Conservation (phyloP, 352 stramenopile species). For the Peronospora farinosa region DNA sequence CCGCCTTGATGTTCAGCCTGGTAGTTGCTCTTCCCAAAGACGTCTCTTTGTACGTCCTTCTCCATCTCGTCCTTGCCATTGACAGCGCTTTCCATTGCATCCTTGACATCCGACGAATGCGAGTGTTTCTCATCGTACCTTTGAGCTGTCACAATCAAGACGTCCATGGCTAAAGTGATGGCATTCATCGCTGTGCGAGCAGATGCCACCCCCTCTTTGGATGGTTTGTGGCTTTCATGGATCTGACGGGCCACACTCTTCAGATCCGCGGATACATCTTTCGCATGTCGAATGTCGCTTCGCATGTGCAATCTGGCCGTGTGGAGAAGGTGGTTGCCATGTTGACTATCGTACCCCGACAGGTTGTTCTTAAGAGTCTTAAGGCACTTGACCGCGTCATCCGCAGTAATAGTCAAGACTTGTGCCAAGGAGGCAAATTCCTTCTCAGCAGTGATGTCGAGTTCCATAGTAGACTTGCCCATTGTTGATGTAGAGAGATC, state of each 20-base stretch:
- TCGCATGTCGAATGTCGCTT: constrained; percentile 20
- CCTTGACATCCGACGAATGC: constrained; percentile 10
- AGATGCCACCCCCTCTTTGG: constrained; percentile 10
- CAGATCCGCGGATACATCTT: constrained; percentile 18
- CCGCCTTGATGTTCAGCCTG: background rate
- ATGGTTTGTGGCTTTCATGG: constrained; percentile 9
- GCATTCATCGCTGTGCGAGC: constrained; percentile 18
- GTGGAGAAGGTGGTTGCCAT: constrained; percentile 12
- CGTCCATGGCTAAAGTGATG: constrained; percentile 11
- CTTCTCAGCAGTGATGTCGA: constrained; percentile 1
- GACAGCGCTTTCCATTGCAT: constrained; percentile 10
- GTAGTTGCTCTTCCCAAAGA: constrained; percentile 4
- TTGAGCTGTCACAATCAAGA: constrained; percentile 11
- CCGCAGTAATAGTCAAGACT: constrained; percentile 13
- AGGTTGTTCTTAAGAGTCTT: constrained; percentile 21
- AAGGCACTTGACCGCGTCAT: constrained; percentile 17
- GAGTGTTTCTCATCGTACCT: constrained; percentile 20
- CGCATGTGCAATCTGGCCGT: constrained; percentile 20
- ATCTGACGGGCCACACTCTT: constrained; percentile 19
- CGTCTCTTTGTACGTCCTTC: background rate
- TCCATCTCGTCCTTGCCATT: constrained; percentile 3
- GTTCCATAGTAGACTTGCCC: background rate
- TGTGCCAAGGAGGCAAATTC: constrained; percentile 17
- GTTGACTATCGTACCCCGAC: constrained; percentile 17
- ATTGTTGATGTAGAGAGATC: background rate